Evolutionary conservation across 164 flowering plant genomes (phyloP).

Genomic region (Umbilicus rupestris): DNA sequence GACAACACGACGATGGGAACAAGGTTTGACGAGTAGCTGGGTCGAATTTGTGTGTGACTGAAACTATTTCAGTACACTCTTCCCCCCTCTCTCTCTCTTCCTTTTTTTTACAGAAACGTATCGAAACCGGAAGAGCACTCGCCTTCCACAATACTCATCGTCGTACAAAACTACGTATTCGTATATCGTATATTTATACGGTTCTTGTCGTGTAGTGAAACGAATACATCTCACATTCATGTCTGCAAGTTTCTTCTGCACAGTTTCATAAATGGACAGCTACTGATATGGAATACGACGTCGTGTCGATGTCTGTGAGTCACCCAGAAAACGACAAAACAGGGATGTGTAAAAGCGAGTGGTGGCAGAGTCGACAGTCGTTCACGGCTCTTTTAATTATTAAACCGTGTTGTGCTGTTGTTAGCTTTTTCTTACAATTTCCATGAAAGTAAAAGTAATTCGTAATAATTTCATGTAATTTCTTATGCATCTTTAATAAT

Average conservation of each 20-base stretch:
- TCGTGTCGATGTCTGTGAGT: background rate
- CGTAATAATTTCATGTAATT: too few relatives aligned
- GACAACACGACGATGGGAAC: background rate
- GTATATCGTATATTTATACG: background rate
- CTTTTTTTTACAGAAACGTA: constrained; percentile 3
- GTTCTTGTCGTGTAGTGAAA: background rate
- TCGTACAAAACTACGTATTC: constrained; percentile 4
- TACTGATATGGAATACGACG: background rate
- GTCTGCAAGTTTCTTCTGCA: background rate
- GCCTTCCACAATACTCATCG: background rate
- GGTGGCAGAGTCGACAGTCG: constrained; percentile 2
- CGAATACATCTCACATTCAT: background rate
- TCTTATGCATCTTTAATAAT: too few relatives aligned
- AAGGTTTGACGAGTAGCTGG: constrained; percentile 6
- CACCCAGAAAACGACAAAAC: background rate
- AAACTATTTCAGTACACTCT: constrained; percentile 2
- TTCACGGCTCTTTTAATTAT: constrained; percentile 2
- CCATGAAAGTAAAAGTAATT: too few relatives aligned
- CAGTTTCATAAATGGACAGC: background rate
- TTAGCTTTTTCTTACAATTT: background rate
- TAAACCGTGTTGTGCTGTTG: background rate
- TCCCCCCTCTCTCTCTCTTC: background rate
- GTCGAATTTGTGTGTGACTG: background rate
- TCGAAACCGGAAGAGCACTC: constrained; percentile 4
- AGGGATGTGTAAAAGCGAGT: background rate